Base-by-base conservation (phyloP, 1,139 yeast species). In the Kodamaea ohmeri region DNA sequence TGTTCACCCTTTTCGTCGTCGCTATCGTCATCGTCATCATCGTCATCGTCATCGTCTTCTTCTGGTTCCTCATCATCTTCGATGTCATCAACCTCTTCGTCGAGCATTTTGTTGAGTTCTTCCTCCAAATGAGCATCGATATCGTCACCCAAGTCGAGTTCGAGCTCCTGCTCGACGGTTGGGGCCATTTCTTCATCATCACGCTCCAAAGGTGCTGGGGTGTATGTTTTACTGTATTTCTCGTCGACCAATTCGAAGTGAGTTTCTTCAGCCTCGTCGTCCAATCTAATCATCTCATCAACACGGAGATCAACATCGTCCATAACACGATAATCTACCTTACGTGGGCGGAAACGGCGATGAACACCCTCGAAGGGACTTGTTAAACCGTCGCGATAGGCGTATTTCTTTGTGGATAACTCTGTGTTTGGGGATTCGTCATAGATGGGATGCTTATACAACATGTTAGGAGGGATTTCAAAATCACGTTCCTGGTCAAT, bases 221-320 rank as follows among this genome's bases (percentile, higher is more conserved):
- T 31, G 19, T 31, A 31, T 4, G 34, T 31, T 13, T 31, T 31
- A 26, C 26, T 21, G 26, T 31, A 31, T 42, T 50, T 56, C 37
- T 80, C 71, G 52, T 86, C 90, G 13, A 89, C 69, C 36, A 89
- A 67, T 52, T 92, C 97, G 54, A 82, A 87, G 32, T 76, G 78
- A 14, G 85, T 76, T 39, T 83, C 89, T 54, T 86, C 92, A 0
- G 97, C 95, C 43, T 83, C 90, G 24, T 78, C 85, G 56, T 92
- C 98, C 32, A 79, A 63, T 46, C 78, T 71, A 27, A 92, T 69
- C 39, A 92, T 63, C 53, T 84, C 88, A 44, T 86, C 88, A 6
- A 90, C 95, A 44, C 78, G 76, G 20, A 78, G 76, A 48, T 90
- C 96, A 11, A 89, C 82, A 49, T 79, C 81, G 28, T 77, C 76